These are phyloP conservation scores for Cryptococcus wingfieldii DNA, from an alignment of 1,284 basidiomycete species.

Conservation along the genomic window DNA sequence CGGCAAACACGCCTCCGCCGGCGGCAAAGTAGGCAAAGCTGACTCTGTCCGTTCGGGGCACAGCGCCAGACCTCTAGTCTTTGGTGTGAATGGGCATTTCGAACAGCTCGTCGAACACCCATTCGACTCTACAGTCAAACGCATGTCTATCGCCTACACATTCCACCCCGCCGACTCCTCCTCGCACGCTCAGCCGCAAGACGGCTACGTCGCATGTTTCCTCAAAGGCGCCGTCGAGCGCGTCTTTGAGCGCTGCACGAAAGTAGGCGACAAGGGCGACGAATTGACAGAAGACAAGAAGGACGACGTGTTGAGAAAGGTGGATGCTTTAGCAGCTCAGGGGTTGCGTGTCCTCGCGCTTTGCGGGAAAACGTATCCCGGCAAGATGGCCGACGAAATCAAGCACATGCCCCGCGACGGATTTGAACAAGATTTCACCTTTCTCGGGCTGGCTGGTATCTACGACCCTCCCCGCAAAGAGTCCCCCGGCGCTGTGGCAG, in stretches of 20 bases:
- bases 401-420: conserved; percentile 51
- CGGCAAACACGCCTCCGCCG: conserved; percentile 4
- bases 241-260: conserved; percentile 55
- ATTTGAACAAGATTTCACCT: conserved; percentile 58
- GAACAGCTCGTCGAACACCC: conserved; percentile 54
- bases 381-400: conserved; percentile 39
- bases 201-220: conserved; percentile 38
- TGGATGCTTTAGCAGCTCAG: conserved; percentile 56
- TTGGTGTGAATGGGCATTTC: conserved; percentile 37
- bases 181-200: neutral
- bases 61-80: conserved; percentile 17
- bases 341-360: conserved; percentile 55
- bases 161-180: conserved; percentile 15
- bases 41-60: conserved; percentile 24
- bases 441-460: conserved; percentile 63
- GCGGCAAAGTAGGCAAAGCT: conserved; percentile 1
- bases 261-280: conserved; percentile 33
- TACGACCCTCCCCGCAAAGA: conserved; percentile 68
- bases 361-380: conserved; percentile 49
- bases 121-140: conserved; percentile 62
- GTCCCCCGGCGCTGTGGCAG: conserved; percentile 59
- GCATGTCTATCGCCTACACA: conserved; percentile 57
- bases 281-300: conserved; percentile 31
- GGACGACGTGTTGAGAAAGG: conserved; percentile 52
- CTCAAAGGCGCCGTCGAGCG: conserved; percentile 65